Base-by-base conservation (phyloP, 2,329 filamentous ascomycete species). In the Colletotrichum camelliae region DNA sequence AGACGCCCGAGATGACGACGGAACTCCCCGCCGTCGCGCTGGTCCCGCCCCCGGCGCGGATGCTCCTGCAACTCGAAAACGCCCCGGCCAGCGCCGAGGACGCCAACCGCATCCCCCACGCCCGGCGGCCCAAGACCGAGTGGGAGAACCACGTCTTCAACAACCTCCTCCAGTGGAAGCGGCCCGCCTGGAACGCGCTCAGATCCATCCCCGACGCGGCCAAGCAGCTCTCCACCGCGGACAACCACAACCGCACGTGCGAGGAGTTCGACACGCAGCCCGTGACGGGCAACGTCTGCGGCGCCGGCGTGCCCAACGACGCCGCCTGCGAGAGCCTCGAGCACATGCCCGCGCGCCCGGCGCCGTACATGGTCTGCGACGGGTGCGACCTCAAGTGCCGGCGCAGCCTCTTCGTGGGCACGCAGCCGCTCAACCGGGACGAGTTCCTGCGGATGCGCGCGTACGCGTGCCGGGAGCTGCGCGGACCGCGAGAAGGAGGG, bases 391-490 rank as follows among this genome's bases (percentile, higher is more conserved):
- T 67, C 2, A n/a, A 18, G 2, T 80, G 77, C 75, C 77, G 77
- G 16, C 27, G 33, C 5, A 60, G 77, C 8, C 74, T 84, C 55
- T 74, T 79, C 43, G 18, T 68, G 2, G 72, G 60, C 8, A 9
- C 72, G 1, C 35, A n/a, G 8, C 55, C 75, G 52, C 52, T 83
- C 48, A 75, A 72, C 2, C 35, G 21, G 12, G 33, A 24, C 6
- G 81, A 84, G 37, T 70, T 85, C n/a, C 35, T 82, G n/a, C 62
- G 39, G 37, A 81, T 86, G 79, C 82, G 86, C 5, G 80, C 80
- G 55, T 86, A 85, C 78, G 79, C 85, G 6, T 87, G 86, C 77
- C 35, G 60, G 60, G 13, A 31, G 33, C 0, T 87, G 86, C 77
- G 67, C 81, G n/a, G 31, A 27, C 31, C 43, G 21, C 57, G 60